A percentile compares a stretch with the other conserved stretches of the same genome.
Conservation (phyloP, 2,329 filamentous ascomycete genomes). For the Cordyceps militaris region DNA sequence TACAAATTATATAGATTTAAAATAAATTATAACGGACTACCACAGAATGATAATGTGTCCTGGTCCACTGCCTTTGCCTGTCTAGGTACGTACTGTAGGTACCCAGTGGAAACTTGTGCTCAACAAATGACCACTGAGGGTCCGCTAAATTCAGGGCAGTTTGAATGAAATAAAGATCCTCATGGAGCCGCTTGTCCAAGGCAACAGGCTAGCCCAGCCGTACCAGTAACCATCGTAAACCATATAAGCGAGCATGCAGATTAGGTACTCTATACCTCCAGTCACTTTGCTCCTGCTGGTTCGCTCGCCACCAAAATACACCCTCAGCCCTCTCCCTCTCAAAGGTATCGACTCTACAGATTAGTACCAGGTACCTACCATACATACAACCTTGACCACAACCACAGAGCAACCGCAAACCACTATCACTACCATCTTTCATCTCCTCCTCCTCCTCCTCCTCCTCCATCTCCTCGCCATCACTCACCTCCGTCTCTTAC, state of each 20-base stretch:
- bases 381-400: too few species aligned
- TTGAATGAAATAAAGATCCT: background rate
- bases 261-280: background rate
- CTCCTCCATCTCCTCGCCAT: background rate
- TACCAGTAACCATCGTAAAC: too few species aligned
- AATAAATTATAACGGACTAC: background rate
- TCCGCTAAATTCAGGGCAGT: constrained; percentile 7
- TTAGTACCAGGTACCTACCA: too few species aligned
- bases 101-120: background rate
- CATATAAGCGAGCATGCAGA: too few species aligned
- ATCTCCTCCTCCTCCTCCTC: background rate
- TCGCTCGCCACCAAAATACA: background rate
- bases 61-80: too few species aligned
- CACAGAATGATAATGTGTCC: too few species aligned
- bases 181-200: background rate
- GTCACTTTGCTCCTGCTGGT: too few species aligned
- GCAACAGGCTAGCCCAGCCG: background rate
- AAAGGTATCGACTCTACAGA: too few species aligned
- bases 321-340: background rate
- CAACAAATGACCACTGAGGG: background rate
- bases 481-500: constrained; percentile 5
- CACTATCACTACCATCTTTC: background rate
- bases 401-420: constrained; percentile 4
- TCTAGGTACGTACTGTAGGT: too few species aligned
- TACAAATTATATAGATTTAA: too few species aligned